Base-by-base conservation (phyloP, 2,329 filamentous ascomycete genomes). In the Phaeoacremonium minimum region DNA sequence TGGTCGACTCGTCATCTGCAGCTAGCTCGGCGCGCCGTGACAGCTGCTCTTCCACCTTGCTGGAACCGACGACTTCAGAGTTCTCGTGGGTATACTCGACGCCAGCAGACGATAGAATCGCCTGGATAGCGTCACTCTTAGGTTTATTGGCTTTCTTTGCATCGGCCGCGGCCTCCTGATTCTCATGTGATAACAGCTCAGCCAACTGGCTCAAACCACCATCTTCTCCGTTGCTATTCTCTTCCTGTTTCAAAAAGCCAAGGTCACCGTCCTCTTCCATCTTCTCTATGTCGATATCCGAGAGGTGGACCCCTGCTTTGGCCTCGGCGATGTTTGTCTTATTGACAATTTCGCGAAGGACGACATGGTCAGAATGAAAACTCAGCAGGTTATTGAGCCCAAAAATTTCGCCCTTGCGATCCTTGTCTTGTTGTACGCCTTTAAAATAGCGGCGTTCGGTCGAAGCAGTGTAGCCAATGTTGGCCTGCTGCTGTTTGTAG, bases 401-500 rank as follows among this genome's bases (percentile, higher is more conserved):
- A 48, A 98, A 98, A 15, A 98, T 87, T 58, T 98, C 93, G 13
- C 93, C 93, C 49, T 91, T 91, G 46, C 90, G 81, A 18, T 78
- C 77, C 16, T 78, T 79, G 46, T 87, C 79, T 43, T 94, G 84
- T 61, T 96, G 91, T 0, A 97, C 87, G 28, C 93, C 93, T 47
- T 85, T 89, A 67, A 98, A 98, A 59, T 98, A 98, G 2, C 93
- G 80, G 4, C 93, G 81, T 60, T 98, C 93, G 5, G 83, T 85
- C 0, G 87, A 94, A 1, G 93, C 93, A 20, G 83, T 94, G 60
- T 98, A 97, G 1, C 87, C 93, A 40, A 98, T 97, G 52, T 96
- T 97, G 17, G 93, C 91, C 63, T 97, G 93, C 53, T 98, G 93
- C 55, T 98, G 93, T 60, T 98, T 98, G 72, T 98, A 98, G 28